Conservation (phyloP, 345 rosid genomes). For the Anacardium occidentale region DNA sequence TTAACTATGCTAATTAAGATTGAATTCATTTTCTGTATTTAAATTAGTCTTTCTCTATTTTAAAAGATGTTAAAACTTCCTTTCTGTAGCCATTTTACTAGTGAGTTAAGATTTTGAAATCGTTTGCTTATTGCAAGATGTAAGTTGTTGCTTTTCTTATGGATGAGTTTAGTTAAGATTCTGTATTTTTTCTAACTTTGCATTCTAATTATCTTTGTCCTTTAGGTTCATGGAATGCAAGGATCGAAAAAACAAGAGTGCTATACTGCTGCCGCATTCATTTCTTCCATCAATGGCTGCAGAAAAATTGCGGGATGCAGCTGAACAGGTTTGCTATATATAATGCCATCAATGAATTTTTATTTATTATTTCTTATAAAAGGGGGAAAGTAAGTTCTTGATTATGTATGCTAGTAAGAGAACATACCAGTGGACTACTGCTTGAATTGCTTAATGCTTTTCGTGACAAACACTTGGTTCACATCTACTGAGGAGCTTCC, state of each 20-base stretch:
- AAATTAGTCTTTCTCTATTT: background rate
- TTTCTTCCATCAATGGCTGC: conserved; percentile 89
- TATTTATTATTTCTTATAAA: background rate
- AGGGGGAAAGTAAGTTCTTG: too few species aligned
- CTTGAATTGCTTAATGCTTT: background rate
- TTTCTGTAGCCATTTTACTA: background rate
- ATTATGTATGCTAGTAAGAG: background rate
- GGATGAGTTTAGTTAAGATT: conserved; percentile 4
- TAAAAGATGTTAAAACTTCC: background rate
- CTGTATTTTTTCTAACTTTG: conserved; percentile 3
- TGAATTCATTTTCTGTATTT: background rate
- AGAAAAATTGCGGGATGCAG: conserved; percentile 63
- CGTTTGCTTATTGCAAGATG: background rate
- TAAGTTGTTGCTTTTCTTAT: background rate
- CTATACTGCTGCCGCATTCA: conserved; percentile 61
- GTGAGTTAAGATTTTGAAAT: background rate
- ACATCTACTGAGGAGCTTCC: background rate
- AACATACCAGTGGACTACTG: background rate
- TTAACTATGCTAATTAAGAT: too few species aligned
- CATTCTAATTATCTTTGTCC: conserved; percentile 24
- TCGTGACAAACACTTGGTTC: background rate
- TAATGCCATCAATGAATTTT: conserved; percentile 1
- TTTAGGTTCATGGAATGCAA: conserved; percentile 96
- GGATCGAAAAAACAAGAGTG: conserved; percentile 69
- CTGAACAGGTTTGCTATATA: conserved; percentile 52